Conservation (phyloP, 345 rosid genomes). For the Hibiscus tridactylites region DNA sequence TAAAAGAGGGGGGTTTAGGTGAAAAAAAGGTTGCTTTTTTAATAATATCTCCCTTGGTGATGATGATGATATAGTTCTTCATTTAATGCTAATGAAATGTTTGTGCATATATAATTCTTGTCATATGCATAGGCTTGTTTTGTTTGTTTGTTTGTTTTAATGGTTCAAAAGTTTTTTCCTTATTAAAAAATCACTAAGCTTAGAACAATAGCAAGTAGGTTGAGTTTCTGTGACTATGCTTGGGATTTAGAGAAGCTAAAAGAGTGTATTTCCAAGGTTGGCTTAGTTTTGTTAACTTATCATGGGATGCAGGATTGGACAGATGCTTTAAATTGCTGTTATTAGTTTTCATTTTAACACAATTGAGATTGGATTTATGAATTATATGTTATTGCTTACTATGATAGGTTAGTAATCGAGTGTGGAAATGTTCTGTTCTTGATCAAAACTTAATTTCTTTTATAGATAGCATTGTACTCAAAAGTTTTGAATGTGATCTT, state of each 20-base stretch:
- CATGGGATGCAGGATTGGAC: neutral
- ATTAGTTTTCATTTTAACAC: neutral
- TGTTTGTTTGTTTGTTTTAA: neutral
- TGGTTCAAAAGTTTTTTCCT: neutral
- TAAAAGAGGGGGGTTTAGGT: neutral
- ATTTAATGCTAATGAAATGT: neutral
- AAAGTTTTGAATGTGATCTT: neutral
- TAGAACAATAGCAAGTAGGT: neutral
- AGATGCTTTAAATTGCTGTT: neutral
- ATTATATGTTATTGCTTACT: neutral
- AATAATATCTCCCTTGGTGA: neutral
- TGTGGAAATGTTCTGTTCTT: neutral
- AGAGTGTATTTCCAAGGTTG: neutral
- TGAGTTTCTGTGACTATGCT: neutral
- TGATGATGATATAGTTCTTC: neutral
- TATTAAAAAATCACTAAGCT: neutral
- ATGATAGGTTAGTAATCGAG: neutral
- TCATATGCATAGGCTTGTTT: neutral
- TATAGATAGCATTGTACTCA: neutral
- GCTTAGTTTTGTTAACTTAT: neutral
- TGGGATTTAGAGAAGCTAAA: neutral
- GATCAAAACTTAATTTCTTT: neutral
- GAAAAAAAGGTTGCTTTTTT: neutral
- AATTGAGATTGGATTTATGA: neutral
- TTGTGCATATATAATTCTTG: neutral